Conservation (phyloP, 805 yeast species). For the Wickerhamomyces subpelliculosus region DNA sequence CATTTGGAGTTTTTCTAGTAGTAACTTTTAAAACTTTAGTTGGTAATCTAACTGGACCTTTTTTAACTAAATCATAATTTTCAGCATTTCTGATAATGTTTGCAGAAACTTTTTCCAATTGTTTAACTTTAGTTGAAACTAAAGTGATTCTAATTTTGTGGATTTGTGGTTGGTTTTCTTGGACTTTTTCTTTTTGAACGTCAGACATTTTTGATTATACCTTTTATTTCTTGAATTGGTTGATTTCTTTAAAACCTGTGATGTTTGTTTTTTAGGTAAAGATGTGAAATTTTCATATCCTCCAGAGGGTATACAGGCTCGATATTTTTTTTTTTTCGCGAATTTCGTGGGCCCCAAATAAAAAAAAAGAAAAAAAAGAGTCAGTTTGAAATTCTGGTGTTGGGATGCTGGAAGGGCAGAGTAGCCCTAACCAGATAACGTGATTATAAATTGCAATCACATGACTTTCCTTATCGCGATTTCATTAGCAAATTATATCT, state of each 20-base stretch:
- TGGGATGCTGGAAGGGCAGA: too few species aligned
- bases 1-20: slow-evolving; percentile 99
- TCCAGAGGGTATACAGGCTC: too few species aligned
- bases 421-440: too few species aligned
- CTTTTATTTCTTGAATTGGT: slow-evolving; percentile 31
- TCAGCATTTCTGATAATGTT: slow-evolving; percentile 86
- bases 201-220: slow-evolving; percentile 62
- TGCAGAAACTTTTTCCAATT: slow-evolving; percentile 92
- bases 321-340: too few species aligned
- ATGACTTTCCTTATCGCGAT: too few species aligned
- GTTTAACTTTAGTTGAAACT: slow-evolving; percentile 98
- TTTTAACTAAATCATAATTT: slow-evolving; percentile 76
- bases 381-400: too few species aligned
- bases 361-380: too few species aligned
- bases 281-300: slow-evolving; percentile 1
- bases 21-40: slow-evolving; percentile 96
- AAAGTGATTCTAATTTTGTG: slow-evolving; percentile 98
- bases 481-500: too few species aligned
- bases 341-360: too few species aligned
- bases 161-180: slow-evolving; percentile 74
- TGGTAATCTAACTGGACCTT: slow-evolving; percentile 99
- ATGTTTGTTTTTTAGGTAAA: neutral
- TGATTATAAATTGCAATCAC: too few species aligned
- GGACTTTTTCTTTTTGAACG: slow-evolving; percentile 77
- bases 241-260: slow-evolving; percentile 1